Percentiles rank a stretch among this genome's conserved stretches.
Evolutionary conservation across 345 rosid genomes (phyloP).

Genomic region (Noccaea bulbosa): DNA sequence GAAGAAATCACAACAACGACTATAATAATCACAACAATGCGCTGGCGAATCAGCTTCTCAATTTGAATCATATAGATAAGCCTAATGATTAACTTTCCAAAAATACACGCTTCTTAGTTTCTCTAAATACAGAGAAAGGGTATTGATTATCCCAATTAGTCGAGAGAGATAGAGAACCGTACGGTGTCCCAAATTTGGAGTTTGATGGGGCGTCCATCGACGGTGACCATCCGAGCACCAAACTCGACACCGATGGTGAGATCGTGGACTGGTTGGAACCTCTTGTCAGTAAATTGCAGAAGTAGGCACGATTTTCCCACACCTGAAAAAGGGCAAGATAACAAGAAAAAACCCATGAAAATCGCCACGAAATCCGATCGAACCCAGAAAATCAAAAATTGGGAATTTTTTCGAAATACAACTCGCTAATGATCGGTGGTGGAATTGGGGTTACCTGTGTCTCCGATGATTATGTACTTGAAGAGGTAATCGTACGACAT

Average conservation of each 20-base stretch:
- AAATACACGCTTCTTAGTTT: background rate
- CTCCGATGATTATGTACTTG: slow-evolving; percentile 82
- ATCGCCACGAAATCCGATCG: slow-evolving; percentile 15
- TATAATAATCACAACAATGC: background rate
- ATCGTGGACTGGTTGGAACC: slow-evolving; percentile 80
- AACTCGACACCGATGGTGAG: slow-evolving; percentile 78
- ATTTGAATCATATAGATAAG: background rate
- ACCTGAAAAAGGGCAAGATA: slow-evolving; percentile 41
- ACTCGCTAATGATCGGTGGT: slow-evolving; percentile 1
- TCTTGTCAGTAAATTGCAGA: slow-evolving; percentile 71
- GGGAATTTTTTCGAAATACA: background rate
- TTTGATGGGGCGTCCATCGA: slow-evolving; percentile 65
- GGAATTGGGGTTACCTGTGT: slow-evolving; percentile 52
- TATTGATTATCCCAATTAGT: no score
- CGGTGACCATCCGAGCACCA: slow-evolving; percentile 71
- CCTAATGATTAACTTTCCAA: background rate
- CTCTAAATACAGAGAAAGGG: background rate
- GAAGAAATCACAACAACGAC: slow-evolving; percentile 3
- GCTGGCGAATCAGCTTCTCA: slow-evolving; percentile 18
- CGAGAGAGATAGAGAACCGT: slow-evolving; percentile 18
- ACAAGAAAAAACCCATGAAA: slow-evolving; percentile 18
- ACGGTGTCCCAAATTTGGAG: slow-evolving; percentile 83
- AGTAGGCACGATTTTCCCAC: slow-evolving; percentile 74
- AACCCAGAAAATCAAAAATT: background rate
- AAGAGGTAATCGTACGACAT: slow-evolving; percentile 82